phyloP scores from a whole-genome alignment of 2,329 filamentous ascomycete species.

The Ilyonectria robusta region DNA sequence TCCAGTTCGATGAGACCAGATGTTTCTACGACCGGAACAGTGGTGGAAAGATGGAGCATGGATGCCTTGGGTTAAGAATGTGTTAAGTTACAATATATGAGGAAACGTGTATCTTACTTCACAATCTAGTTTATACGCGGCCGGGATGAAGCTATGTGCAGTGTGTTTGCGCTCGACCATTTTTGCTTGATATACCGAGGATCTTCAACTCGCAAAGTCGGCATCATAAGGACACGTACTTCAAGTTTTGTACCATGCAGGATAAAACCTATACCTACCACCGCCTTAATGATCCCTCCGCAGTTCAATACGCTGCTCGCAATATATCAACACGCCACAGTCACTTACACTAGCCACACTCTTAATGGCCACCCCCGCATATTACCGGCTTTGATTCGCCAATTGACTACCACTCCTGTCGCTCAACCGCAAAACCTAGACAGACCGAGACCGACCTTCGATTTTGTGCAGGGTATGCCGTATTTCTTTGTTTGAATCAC shows the following conservation, averaged over 20 bases:
- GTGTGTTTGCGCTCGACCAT: too few species aligned
- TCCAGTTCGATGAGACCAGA: background rate
- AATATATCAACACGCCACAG: slow-evolving; percentile 8
- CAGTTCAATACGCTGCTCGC: background rate
- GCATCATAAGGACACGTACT: too few species aligned
- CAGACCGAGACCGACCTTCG: background rate
- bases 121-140: too few species aligned
- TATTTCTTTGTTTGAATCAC: slow-evolving; percentile 25
- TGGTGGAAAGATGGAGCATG: too few species aligned
- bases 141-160: too few species aligned
- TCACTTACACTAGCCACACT: slow-evolving; percentile 16
- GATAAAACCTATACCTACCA: background rate
- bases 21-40: background rate
- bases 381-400: slow-evolving; percentile 30
- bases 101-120: too few species aligned
- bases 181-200: too few species aligned
- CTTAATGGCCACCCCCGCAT: slow-evolving; percentile 8
- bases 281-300: background rate
- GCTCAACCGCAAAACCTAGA: background rate
- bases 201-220: too few species aligned
- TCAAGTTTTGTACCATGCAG: too few species aligned
- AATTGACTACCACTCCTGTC: slow-evolving; percentile 19
- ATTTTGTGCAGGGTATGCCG: slow-evolving; percentile 1
- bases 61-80: too few species aligned
- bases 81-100: too few species aligned